These are phyloP conservation scores for Fusarium metavorans DNA, from an alignment of 2,329 filamentous ascomycete species.

Conservation along the genomic window DNA sequence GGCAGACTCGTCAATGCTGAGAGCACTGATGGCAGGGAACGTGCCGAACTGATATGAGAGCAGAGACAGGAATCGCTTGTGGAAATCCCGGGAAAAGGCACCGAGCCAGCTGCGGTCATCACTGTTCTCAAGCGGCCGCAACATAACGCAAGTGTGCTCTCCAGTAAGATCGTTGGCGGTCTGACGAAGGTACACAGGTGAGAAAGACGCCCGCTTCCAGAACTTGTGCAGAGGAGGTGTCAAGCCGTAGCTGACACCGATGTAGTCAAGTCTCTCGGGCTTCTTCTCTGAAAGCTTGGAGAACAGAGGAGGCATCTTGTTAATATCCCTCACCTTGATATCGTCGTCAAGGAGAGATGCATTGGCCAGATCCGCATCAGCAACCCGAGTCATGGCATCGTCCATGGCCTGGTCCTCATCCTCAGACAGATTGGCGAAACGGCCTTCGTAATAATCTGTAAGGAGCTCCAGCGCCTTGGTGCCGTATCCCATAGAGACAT, in stretches of 20 bases:
- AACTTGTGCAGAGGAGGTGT: constrained; percentile 92
- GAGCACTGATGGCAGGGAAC: constrained; percentile 81
- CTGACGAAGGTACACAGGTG: constrained; percentile 92
- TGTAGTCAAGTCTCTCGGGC: constrained; percentile 85
- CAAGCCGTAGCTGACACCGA: constrained; percentile 95
- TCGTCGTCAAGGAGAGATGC: constrained; percentile 85
- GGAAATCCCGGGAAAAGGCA: constrained; percentile 92
- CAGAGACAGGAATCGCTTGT: constrained; percentile 89
- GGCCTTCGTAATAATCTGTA: constrained; percentile 93
- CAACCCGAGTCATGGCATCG: constrained; percentile 80
- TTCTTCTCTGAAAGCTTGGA: constrained; percentile 86
- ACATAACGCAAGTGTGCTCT: constrained; percentile 98
- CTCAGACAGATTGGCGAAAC: constrained; percentile 87
- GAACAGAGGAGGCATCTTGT: constrained; percentile 93
- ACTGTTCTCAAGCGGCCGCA: constrained; percentile 77
- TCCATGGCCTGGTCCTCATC: constrained; percentile 65
- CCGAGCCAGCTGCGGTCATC: constrained; percentile 87
- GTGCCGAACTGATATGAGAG: constrained; percentile 92
- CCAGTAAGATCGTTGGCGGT: constrained; percentile 96
- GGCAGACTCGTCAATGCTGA: constrained; percentile 90
- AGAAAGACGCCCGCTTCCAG: constrained; percentile 91
- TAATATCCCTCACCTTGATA: constrained; percentile 89
- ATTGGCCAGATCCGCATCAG: constrained; percentile 83
- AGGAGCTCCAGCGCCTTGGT: constrained; percentile 88
- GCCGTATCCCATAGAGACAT: constrained; percentile 92